phyloP scores from a whole-genome alignment of 345 rosid species.

The Moringa oleifera region DNA sequence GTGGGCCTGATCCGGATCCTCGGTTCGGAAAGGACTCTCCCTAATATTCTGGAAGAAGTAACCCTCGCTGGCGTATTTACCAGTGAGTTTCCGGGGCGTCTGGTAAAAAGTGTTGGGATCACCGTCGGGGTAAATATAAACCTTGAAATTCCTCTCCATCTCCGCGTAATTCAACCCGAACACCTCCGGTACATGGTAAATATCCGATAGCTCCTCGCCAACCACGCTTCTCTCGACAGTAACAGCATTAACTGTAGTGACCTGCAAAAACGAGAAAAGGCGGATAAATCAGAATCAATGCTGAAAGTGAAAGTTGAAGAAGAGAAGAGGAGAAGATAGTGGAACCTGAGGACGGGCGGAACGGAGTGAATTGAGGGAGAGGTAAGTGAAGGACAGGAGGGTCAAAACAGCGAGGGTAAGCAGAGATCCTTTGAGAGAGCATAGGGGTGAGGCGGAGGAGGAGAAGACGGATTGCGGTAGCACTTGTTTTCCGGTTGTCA shows the following conservation, averaged over 20 bases:
- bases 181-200: slow-evolving; percentile 58
- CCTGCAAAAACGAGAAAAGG: neutral
- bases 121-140: slow-evolving; percentile 88
- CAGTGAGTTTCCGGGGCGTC: slow-evolving; percentile 90
- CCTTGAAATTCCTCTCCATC: slow-evolving; percentile 82
- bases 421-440: slow-evolving; percentile 62
- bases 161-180: slow-evolving; percentile 65
- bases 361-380: slow-evolving; percentile 58
- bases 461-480: slow-evolving; percentile 20
- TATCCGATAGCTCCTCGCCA: slow-evolving; percentile 31
- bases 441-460: slow-evolving; percentile 27
- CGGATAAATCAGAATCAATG: neutral
- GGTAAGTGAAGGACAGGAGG: slow-evolving; percentile 53
- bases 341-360: slow-evolving; percentile 27
- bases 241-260: neutral
- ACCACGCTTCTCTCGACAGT: slow-evolving; percentile 1
- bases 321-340: neutral
- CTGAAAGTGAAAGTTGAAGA: neutral
- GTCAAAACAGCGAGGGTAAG: slow-evolving; percentile 64
- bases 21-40: slow-evolving; percentile 63
- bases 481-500: slow-evolving; percentile 45
- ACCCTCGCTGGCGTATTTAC: slow-evolving; percentile 98
- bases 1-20: slow-evolving; percentile 81
- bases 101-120: slow-evolving; percentile 85
- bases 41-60: slow-evolving; percentile 90